phyloP scores from a whole-genome alignment of 306 rosid species.

The Dryas octopetala region DNA sequence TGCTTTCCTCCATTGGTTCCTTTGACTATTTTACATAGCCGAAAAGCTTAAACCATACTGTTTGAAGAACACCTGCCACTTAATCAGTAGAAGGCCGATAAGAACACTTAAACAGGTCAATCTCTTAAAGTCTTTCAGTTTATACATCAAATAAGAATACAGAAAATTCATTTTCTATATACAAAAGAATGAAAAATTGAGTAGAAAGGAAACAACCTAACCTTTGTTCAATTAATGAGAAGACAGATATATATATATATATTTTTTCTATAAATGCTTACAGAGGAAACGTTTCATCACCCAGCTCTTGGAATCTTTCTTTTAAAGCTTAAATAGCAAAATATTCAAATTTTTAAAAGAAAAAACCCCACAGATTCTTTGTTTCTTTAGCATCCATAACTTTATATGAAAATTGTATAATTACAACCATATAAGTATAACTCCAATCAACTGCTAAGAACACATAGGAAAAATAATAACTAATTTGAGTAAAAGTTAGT shows the following conservation, averaged over 20 bases:
- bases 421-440: too few relatives aligned
- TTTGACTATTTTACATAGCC: conserved; percentile 29
- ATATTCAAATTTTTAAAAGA: background rate
- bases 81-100: background rate
- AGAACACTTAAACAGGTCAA: background rate
- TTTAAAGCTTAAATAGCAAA: too few relatives aligned
- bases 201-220: background rate
- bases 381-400: background rate
- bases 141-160: conserved; percentile 10
- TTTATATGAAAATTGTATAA: background rate
- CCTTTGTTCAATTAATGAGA: background rate
- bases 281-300: too few relatives aligned
- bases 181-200: background rate
- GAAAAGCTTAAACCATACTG: conserved; percentile 13
- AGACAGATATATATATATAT: background rate
- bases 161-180: background rate
- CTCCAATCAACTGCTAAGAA: background rate
- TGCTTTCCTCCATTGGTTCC: conserved; percentile 63
- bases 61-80: background rate
- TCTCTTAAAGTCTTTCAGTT: background rate
- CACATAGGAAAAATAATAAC: background rate
- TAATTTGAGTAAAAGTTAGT: background rate
- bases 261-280: too few relatives aligned
- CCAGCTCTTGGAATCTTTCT: too few relatives aligned
- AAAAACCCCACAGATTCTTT: background rate